Base-by-base conservation (phyloP, 2,329 filamentous ascomycete genomes). In the Fusarium nematophilum region DNA sequence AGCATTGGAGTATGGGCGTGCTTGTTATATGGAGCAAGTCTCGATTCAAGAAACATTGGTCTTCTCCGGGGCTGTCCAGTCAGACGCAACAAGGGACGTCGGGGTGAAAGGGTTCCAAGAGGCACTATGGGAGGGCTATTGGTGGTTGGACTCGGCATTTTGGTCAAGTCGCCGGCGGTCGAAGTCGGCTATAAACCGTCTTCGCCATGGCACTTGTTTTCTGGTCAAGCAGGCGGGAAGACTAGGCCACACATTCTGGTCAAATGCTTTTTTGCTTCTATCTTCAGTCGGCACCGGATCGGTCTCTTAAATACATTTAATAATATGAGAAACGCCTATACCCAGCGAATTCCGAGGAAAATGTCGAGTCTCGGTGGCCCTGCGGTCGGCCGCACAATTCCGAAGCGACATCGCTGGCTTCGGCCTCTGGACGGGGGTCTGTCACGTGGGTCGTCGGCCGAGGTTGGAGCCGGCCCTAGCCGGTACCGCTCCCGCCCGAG, bases 391-490 rank as follows among this genome's bases (percentile, higher is more conserved):
- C 36, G 23, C 42, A 34, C 30, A 44, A 39, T 21, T 46, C 44
- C 54, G 44, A 57, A 53, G 51, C 53, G 64, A 61, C 52, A 63
- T 67, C 58, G 64, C 61, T 62, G 27, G 53, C 17, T 50, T n/a
- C 40, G 30, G 25, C 40, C 42, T 44, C 14, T 17, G 23, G 45
- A 46, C 59, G 51, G 57, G 9, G 11, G 18, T 47, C 33, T 57
- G 57, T 76, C 75, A 77, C 75, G 75, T 77, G 75, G 69, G 46
- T 38, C 44, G 46, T 50, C 67, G 67, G 69, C 76, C 76, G 76
- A 78, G 76, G 77, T 75, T 73, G 71, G 68, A 71, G 71, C 73
- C 78, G 78, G 76, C 70, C 70, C 69, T 79, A 79, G 79, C 79
- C 73, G 77, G 75, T 64, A 57, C 63, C 58, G 62, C 59, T 64